Conservation (phyloP, 768 basidiomycete genomes). For the Amanita thiersii region DNA sequence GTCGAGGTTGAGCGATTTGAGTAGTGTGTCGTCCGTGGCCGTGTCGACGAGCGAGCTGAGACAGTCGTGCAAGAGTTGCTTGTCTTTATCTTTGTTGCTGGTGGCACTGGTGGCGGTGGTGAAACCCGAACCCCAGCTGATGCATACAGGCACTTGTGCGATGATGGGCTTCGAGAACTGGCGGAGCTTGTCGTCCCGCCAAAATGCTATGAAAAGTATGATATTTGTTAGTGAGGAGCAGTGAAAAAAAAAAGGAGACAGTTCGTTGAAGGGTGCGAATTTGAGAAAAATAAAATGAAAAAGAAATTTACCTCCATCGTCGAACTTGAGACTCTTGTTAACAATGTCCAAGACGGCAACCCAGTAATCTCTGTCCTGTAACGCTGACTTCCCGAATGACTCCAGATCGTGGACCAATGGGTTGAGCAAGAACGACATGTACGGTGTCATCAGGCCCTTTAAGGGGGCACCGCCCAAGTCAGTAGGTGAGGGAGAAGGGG, state of each 20-base stretch:
- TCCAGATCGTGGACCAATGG: slow-evolving; percentile 60
- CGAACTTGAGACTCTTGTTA: slow-evolving; percentile 61
- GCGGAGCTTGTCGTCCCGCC: slow-evolving; percentile 77
- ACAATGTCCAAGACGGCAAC: slow-evolving; percentile 49
- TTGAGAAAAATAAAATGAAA: background rate
- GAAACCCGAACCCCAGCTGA: slow-evolving; percentile 12
- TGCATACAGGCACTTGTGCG: slow-evolving; percentile 53
- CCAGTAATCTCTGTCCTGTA: slow-evolving; percentile 49
- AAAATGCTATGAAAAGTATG: slow-evolving; percentile 57
- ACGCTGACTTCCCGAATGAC: slow-evolving; percentile 27
- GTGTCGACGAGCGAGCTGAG: slow-evolving; percentile 47
- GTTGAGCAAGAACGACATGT: slow-evolving; percentile 70
- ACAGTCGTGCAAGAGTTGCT: slow-evolving; percentile 37
- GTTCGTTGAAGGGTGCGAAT: too few relatives aligned
- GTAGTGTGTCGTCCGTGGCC: slow-evolving; percentile 47
- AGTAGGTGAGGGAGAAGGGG: background rate
- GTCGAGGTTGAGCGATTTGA: slow-evolving; percentile 77
- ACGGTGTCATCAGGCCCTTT: slow-evolving; percentile 83
- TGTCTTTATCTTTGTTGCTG: slow-evolving; percentile 28
- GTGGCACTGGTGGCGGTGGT: too few relatives aligned
- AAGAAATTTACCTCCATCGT: slow-evolving; percentile 65
- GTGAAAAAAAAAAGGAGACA: too few relatives aligned
- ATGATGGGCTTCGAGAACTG: slow-evolving; percentile 52
- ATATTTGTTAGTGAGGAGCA: background rate
- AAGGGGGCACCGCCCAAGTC: background rate